Evolutionary conservation across 192 early-diverging fungal species (phyloP), one percentile per base, ranked within the genome.

Genomic region (Spizellomyces sp.): DNA sequence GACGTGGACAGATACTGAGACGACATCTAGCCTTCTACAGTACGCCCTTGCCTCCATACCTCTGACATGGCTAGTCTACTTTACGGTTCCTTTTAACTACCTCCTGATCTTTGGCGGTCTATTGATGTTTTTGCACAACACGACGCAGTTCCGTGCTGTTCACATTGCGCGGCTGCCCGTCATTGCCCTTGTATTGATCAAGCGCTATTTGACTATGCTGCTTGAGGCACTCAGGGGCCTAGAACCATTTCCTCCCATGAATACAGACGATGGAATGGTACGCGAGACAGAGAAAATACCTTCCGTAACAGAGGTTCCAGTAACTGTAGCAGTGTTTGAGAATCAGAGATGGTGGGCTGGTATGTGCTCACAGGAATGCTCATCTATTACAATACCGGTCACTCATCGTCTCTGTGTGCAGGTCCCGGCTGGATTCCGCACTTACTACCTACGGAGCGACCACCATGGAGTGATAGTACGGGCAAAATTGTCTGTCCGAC

Each of bases 331-430:
- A 8, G 67, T 88, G 2, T 90, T 80, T 74, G 89, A 92, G 79
- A 90, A 92, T 79, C 88, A 92, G 77, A 82, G 91, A 42, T 92
- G 90, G 90, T 92, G 88, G 88, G 79, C 87, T 10, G 81, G 77
- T 81, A 50, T 47, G 55, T 42, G 50, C 12, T 42, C 7, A 65
- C 10, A 27, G 42, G 27, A 36, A 36, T 36, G 27, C 27, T 36
- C 27, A 36, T 36, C 27, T 36, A 2, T 36, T 21, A 15, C 2
- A 3, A 15, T 61, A 61, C 10, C 59, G 2, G 12, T 72, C 54
- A n/a, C 41, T 56, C 45, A 46, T 36, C 19, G 2, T 27, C 10
- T 10, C 59, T 45, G 9, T 36, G 21, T 14, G 43, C 58, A 73
- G 89, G 88, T 22, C 83, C 89, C 8, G 91, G 90, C 15, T 92